Evolutionary conservation across 306 rosid species (phyloP).

Genomic region (Lathyrus aphaca): DNA sequence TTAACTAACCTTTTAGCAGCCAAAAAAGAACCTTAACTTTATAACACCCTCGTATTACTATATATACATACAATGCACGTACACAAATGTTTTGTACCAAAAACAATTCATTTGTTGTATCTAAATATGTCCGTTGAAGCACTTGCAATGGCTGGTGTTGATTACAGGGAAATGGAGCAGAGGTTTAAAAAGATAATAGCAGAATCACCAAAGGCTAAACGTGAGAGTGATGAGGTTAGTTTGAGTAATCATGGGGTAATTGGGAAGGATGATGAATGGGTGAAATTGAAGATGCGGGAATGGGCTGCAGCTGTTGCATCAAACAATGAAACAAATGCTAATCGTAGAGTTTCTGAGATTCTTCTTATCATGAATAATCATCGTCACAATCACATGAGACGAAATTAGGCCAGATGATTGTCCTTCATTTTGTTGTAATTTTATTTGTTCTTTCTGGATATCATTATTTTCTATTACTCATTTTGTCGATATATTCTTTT

Average conservation of each 20-base stretch:
- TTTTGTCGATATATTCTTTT: too few species aligned
- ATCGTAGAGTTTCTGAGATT: constrained; percentile 41
- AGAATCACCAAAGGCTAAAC: constrained; percentile 7
- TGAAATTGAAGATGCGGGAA: constrained; percentile 49
- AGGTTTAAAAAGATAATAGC: constrained; percentile 29
- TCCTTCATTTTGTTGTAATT: neutral
- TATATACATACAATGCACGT: constrained; percentile 8
- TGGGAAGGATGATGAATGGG: constrained; percentile 27
- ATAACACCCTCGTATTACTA: neutral
- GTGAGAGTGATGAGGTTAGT: neutral
- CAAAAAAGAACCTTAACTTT: constrained; percentile 9
- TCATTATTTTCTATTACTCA: neutral
- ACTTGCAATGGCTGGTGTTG: constrained; percentile 59
- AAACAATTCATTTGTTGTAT: neutral
- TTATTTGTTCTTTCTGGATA: neutral
- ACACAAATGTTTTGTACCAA: neutral
- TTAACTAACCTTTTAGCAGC: constrained; percentile 37
- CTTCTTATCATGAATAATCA: constrained; percentile 36
- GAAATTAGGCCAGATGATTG: neutral
- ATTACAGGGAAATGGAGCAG: constrained; percentile 29
- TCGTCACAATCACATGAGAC: neutral
- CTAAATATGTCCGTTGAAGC: constrained; percentile 51
- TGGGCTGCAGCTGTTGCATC: constrained; percentile 63
- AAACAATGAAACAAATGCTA: constrained; percentile 32
- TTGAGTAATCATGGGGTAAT: neutral